Conservation (phyloP, 2,329 filamentous ascomycete species). For the Fusarium begoniae region DNA sequence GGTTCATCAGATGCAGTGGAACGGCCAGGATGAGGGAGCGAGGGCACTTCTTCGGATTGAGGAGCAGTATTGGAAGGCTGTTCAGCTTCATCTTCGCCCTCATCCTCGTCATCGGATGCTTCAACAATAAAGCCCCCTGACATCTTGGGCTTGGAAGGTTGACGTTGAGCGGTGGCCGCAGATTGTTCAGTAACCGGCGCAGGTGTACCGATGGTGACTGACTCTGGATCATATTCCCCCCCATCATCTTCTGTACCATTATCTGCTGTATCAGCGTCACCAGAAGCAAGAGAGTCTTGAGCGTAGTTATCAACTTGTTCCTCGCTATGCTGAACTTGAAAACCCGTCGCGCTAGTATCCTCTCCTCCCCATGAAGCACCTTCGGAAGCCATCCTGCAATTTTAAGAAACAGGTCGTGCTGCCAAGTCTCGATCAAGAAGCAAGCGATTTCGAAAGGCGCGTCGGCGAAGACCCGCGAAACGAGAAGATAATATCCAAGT, state of each 20-base stretch:
- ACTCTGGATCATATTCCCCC: constrained; percentile 68
- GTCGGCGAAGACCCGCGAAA: constrained; percentile 14
- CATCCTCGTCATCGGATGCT: constrained; percentile 67
- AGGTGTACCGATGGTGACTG: constrained; percentile 56
- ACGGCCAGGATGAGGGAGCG: constrained; percentile 23
- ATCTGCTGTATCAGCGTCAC: constrained; percentile 60
- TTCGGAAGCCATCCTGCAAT: constrained; percentile 50
- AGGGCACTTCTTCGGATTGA: constrained; percentile 14
- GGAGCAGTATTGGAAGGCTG: constrained; percentile 40
- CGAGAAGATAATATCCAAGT: constrained; percentile 2
- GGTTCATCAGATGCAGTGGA: constrained; percentile 37
- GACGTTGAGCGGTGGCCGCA: constrained; percentile 43
- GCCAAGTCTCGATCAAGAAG: constrained; percentile 13
- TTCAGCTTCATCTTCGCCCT: constrained; percentile 61
- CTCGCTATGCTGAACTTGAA: constrained; percentile 64
- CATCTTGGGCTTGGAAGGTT: constrained; percentile 64
- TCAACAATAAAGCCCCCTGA: constrained; percentile 68
- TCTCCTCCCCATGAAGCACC: constrained; percentile 61
- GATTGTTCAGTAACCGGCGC: constrained; percentile 49
- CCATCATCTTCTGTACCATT: constrained; percentile 63
- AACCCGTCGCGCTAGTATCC: constrained; percentile 65
- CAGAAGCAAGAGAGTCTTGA: constrained; percentile 57
- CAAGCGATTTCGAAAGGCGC: constrained; percentile 14
- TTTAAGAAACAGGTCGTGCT: constrained; percentile 4
- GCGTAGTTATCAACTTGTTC: constrained; percentile 62